Base-by-base conservation (phyloP, 208 protist genomes). In the Endotrypanum monterogeii region DNA sequence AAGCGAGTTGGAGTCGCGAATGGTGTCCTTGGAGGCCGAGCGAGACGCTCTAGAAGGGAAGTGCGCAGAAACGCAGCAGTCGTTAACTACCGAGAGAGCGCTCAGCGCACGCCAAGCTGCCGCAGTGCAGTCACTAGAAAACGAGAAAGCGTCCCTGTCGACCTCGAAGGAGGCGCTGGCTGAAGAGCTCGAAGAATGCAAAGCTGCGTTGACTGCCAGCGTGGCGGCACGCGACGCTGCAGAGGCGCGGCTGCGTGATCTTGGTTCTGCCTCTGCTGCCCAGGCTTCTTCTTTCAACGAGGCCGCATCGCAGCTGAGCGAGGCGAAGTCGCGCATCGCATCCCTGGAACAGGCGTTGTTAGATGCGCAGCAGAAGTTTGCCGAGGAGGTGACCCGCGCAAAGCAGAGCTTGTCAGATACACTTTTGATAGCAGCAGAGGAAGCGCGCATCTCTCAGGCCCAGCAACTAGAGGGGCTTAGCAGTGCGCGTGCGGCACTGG, bases 91-190 rank as follows among this genome's bases (percentile, higher is more conserved):
- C 18, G 76, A 66, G 58, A 74, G 62, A 68, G 71, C 57, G 30
- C 66, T 54, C 18, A 61, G 70, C 54, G 68, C 69, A 20, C 73
- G 68, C 12, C 71, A 62, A 54, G 56, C 50, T 3, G 78, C 66
- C 3, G 67, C 67, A 18, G 25, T 74, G 54, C 57, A 71, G 61
- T 55, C 73, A 39, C 61, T 78, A n/a, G 74, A 83, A 41, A 83
- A 80, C 51, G 79, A 83, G 44, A 71, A 75, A 25, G 70, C 67
- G 39, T 57, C 56, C 30, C 67, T 80, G 0, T 25, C 32, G 3
- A 62, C 76, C 0, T 48, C 60, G 23, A 68, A 66, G 58, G 65
- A 73, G 39, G 62, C 54, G 6, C 61, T 66, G 18, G n/a, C 41
- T 44, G 61, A 73, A 30, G 70, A 76, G 65, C 69, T 80, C 54